Percentiles rank a stretch among this genome's conserved stretches.
phyloP scores from a whole-genome alignment of 257 asterid genomes.

The Solanum virginianum region DNA sequence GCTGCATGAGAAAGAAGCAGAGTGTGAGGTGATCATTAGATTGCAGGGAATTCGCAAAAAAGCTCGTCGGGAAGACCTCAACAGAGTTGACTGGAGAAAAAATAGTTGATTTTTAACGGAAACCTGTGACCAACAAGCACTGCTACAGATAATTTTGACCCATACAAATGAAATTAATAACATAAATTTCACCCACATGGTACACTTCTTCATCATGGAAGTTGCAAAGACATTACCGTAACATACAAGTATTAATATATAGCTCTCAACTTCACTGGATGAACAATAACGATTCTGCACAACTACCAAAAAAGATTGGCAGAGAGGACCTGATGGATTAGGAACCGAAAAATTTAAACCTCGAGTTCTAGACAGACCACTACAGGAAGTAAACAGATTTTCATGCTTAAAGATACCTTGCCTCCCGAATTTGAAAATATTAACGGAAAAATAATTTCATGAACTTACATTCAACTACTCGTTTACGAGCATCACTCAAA shows the following conservation, averaged over 20 bases:
- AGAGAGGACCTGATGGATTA: background rate
- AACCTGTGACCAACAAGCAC: no score
- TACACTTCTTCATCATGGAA: background rate
- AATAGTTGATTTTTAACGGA: no score
- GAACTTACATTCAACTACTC: slow-evolving; percentile 75
- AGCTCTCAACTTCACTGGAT: background rate
- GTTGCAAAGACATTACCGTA: background rate
- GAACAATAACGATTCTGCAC: background rate
- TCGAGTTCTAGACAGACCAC: background rate
- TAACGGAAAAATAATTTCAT: background rate
- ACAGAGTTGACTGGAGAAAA: no score
- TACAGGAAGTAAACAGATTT: background rate
- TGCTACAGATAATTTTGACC: no score
- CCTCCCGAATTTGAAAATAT: background rate
- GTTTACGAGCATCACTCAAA: slow-evolving; percentile 77
- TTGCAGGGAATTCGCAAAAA: background rate
- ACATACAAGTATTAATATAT: background rate
- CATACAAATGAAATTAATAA: background rate
- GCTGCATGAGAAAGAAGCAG: slow-evolving; percentile 40
- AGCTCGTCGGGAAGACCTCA: background rate
- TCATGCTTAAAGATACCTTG: background rate
- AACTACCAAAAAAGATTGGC: background rate
- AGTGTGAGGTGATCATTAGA: background rate
- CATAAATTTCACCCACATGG: background rate
- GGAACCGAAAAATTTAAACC: background rate